These are phyloP conservation scores for Lactarius quietus DNA, from an alignment of 768 basidiomycete genomes.

Conservation along the genomic window DNA sequence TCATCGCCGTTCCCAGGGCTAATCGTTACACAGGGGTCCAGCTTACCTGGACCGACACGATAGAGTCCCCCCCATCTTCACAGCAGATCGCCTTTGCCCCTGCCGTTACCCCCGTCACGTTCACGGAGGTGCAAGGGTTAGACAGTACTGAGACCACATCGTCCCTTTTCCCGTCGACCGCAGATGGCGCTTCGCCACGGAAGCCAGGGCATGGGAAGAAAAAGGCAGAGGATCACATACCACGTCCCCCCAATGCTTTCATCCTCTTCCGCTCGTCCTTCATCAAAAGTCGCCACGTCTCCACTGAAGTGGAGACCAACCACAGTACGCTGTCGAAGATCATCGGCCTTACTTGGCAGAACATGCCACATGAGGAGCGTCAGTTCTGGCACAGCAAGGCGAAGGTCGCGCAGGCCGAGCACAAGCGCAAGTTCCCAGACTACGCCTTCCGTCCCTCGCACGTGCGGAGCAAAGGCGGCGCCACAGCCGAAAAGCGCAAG, in stretches of 20 bases:
- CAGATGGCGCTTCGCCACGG: conserved; percentile 36
- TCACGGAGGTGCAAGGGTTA: conserved; percentile 48
- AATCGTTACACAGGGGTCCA: conserved; percentile 33
- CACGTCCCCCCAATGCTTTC: conserved; percentile 82
- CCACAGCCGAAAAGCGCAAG: conserved; percentile 46
- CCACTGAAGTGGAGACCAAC: conserved; percentile 74
- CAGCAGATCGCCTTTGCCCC: conserved; percentile 54
- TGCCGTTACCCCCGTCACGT: conserved; percentile 55
- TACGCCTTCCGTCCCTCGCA: conserved; percentile 72
- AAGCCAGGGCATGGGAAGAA: conserved; percentile 60
- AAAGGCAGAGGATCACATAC: conserved; percentile 72
- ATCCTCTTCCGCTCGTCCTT: conserved; percentile 84
- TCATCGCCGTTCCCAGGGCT: background rate
- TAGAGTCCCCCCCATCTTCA: conserved; percentile 37
- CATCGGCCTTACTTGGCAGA: conserved; percentile 80
- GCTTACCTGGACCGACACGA: conserved; percentile 45
- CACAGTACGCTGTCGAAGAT: conserved; percentile 84
- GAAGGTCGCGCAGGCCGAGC: conserved; percentile 66
- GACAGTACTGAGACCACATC: conserved; percentile 40
- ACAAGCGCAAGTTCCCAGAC: conserved; percentile 69
- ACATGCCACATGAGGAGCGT: conserved; percentile 68
- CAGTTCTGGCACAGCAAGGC: conserved; percentile 77
- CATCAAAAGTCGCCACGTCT: conserved; percentile 74
- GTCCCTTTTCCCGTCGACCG: conserved; percentile 55
- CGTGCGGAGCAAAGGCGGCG: conserved; percentile 38